Base-by-base conservation (phyloP, 1,139 yeast genomes). In the Blastobotrys apis region DNA sequence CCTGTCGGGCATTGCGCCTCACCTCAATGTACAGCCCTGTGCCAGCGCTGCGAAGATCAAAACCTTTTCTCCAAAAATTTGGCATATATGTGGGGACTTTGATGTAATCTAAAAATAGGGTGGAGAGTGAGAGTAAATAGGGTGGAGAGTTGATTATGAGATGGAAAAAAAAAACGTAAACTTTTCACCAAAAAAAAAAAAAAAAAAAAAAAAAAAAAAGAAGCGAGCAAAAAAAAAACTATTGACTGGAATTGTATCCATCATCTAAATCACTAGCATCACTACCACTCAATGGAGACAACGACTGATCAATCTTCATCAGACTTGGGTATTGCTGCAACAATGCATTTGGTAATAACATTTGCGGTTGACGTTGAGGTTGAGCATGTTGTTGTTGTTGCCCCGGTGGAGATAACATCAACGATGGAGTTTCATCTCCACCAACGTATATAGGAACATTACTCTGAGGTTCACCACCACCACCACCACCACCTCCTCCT, bases 51-150 rank as follows among this genome's bases (percentile, higher is more conserved):
- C 81, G 49, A 76, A 69, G 53, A 84, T 87, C 45, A 86, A 86
- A 65, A 84, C 92, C 0, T 87, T 81, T 69, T 94, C 95, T 0
- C 95, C 95, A 0, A 94, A 82, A 41, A 77, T 86, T 2, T 82
- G 86, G 83, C 96, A 86, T 55, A 67, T 83, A 4, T 85, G 84
- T 27, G 72, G 77, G 3, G 94, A 84, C 17, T 36, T 37, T 39
- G 22, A 17, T 15, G 39, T 39, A 3, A 23, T 34, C 34, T 10
- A n/a, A n/a, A n/a, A n/a, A n/a, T n/a, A n/a, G n/a, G n/a, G n/a
- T n/a, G n/a, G n/a, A n/a, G n/a, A n/a, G n/a, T n/a, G n/a, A n/a
- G n/a, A n/a, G n/a, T n/a, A n/a, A n/a, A n/a, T n/a, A n/a, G n/a
- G n/a, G n/a, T n/a, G n/a, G n/a, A n/a, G n/a, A n/a, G n/a, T n/a